Evolutionary conservation across 257 asterid species (phyloP).

Genomic region (Solanum rostratum): DNA sequence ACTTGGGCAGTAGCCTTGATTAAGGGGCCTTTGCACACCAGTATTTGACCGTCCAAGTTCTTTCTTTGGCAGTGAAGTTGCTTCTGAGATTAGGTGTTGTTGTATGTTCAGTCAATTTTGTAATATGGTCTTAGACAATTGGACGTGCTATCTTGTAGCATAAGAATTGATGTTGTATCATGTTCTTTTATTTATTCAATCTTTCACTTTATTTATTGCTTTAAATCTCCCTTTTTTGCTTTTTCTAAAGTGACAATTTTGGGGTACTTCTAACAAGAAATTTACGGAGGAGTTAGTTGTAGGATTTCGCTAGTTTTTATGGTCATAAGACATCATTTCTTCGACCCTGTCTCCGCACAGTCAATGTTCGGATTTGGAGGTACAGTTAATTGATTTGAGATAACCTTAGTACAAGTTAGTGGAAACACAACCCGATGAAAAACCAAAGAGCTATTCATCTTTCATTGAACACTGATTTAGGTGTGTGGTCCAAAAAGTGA

Average conservation of each 20-base stretch:
- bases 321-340: too few species aligned
- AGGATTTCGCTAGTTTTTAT: too few species aligned
- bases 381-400: too few species aligned
- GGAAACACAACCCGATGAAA: too few species aligned
- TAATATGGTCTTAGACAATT: background rate
- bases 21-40: slow-evolving; percentile 8
- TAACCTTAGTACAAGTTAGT: too few species aligned
- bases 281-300: background rate
- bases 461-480: too few species aligned
- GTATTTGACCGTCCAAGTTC: background rate
- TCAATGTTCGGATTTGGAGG: too few species aligned
- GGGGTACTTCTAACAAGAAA: background rate
- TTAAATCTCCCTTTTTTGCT: background rate
- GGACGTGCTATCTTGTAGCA: background rate
- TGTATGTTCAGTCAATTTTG: background rate
- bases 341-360: too few species aligned
- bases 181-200: background rate
- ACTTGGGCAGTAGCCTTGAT: slow-evolving; percentile 30
- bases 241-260: background rate
- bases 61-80: background rate
- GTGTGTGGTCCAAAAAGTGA: too few species aligned
- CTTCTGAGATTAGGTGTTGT: background rate
- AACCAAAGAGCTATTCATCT: too few species aligned
- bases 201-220: background rate
- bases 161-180: background rate